Percentiles rank a stretch among this genome's conserved stretches.
phyloP scores from a whole-genome alignment of 495 filamentous ascomycete species.

The Parmelia sp. region DNA sequence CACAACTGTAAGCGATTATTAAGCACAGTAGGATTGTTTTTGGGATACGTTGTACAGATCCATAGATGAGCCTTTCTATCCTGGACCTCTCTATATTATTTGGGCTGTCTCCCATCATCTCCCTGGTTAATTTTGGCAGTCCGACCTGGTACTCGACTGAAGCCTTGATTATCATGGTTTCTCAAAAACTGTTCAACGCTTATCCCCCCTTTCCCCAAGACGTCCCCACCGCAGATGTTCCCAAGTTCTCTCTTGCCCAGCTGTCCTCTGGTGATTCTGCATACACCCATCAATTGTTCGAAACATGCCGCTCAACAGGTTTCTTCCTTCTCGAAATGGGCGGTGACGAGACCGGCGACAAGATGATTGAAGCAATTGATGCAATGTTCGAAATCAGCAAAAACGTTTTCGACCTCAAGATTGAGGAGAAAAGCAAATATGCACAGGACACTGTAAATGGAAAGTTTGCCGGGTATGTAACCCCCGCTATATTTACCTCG shows the following conservation, averaged over 20 bases:
- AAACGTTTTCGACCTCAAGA: not conserved
- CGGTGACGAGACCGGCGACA: conserved; percentile 16
- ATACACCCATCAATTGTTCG: conserved; percentile 43
- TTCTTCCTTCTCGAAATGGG: conserved; percentile 23
- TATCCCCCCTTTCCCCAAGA: not conserved
- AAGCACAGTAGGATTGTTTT: too few species aligned
- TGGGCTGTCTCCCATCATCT: not conserved
- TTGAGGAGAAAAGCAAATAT: not conserved
- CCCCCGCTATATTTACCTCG: not conserved
- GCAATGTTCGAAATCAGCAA: not conserved
- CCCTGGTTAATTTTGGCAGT: not conserved
- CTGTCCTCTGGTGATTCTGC: conserved; percentile 36
- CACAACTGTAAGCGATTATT: too few species aligned
- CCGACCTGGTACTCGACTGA: not conserved
- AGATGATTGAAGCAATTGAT: conserved; percentile 12
- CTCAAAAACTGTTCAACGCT: not conserved
- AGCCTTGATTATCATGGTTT: not conserved
- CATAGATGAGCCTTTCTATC: too few species aligned
- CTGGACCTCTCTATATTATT: not conserved
- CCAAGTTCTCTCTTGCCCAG: conserved; percentile 37
- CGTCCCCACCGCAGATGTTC: not conserved
- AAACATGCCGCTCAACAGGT: conserved; percentile 21
- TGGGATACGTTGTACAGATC: too few species aligned
- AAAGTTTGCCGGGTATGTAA: not conserved
- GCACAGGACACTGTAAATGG: not conserved